Percentiles rank a stretch among this genome's conserved stretches.
Evolutionary conservation across 2,329 filamentous ascomycete genomes (phyloP).

Genomic region (Samsoniella hepiali): DNA sequence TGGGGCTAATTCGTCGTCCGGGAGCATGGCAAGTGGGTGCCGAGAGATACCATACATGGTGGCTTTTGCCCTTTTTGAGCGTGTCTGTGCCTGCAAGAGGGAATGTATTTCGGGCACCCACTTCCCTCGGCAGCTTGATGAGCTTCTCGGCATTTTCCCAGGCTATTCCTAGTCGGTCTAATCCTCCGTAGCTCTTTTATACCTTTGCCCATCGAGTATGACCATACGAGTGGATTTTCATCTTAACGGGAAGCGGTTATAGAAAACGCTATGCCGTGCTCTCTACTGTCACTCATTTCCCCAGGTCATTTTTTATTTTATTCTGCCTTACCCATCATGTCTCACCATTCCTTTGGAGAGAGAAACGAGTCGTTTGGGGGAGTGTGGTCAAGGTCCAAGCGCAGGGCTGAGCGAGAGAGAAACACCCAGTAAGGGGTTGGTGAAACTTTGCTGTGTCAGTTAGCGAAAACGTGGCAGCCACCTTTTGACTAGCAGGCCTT

Average conservation of each 20-base stretch:
- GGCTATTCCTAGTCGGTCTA: background rate
- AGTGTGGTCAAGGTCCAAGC: background rate
- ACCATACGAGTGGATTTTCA: slow-evolving; percentile 10
- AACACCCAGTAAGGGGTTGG: background rate
- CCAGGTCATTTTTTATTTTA: background rate
- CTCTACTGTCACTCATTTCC: background rate
- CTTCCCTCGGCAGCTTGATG: background rate
- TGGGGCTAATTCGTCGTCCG: background rate
- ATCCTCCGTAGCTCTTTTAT: slow-evolving; percentile 1
- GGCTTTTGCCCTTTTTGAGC: no score
- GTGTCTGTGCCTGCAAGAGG: no score
- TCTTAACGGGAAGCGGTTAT: background rate
- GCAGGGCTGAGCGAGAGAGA: slow-evolving; percentile 8
- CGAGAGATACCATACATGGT: background rate
- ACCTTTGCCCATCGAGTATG: slow-evolving; percentile 10
- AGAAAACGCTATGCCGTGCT: background rate
- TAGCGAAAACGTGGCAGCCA: slow-evolving; percentile 18
- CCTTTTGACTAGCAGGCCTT: slow-evolving; percentile 1
- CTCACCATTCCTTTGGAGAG: background rate
- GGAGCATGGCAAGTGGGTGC: background rate
- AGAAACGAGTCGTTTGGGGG: background rate
- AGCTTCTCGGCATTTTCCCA: background rate
- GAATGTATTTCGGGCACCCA: no score
- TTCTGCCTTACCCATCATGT: background rate
- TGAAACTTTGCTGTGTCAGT: slow-evolving; percentile 15